These are phyloP conservation scores for Raphanus sativus DNA, from an alignment of 345 rosid species.

Conservation along the genomic window DNA sequence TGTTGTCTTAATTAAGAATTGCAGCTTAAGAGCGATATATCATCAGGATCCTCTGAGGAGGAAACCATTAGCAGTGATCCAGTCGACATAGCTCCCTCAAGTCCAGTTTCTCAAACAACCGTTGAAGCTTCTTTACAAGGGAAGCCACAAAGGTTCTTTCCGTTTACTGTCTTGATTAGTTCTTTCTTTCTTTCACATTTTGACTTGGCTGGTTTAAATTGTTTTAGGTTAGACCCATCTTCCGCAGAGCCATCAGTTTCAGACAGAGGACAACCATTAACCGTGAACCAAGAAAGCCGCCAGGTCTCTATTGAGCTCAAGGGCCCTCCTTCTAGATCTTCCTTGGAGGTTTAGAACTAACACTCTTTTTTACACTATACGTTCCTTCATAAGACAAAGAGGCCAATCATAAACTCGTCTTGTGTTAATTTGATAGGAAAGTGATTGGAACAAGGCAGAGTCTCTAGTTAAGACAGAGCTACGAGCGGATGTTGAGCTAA, in stretches of 20 bases:
- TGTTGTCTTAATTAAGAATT: slow-evolving; percentile 53
- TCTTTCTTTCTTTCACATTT: neutral
- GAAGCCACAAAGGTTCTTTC: slow-evolving; percentile 65
- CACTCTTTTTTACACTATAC: neutral
- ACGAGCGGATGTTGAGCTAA: slow-evolving; percentile 70
- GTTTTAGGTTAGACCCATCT: slow-evolving; percentile 62
- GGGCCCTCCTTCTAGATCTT: slow-evolving; percentile 45
- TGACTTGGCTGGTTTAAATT: slow-evolving; percentile 32
- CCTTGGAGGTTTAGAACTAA: slow-evolving; percentile 53
- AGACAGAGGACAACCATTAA: slow-evolving; percentile 29
- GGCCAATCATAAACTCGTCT: slow-evolving; percentile 20
- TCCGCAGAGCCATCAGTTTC: slow-evolving; percentile 39
- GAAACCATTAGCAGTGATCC: slow-evolving; percentile 35
- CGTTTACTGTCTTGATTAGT: slow-evolving; percentile 14
- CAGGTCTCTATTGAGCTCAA: slow-evolving; percentile 41
- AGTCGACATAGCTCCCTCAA: slow-evolving; percentile 26
- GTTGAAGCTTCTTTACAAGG: slow-evolving; percentile 51
- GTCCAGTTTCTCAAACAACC: slow-evolving; percentile 35
- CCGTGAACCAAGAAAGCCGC: slow-evolving; percentile 33
- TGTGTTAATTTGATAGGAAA: slow-evolving; percentile 52
- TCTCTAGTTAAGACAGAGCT: slow-evolving; percentile 54
- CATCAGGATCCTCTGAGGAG: slow-evolving; percentile 34
- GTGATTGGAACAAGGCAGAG: slow-evolving; percentile 78
- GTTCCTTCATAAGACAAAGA: neutral
- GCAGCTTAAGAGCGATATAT: slow-evolving; percentile 46